Evolutionary conservation across 2,329 filamentous ascomycete species (phyloP), one percentile per base, ranked within the genome.

Genomic region (Aspergillus sp.): DNA sequence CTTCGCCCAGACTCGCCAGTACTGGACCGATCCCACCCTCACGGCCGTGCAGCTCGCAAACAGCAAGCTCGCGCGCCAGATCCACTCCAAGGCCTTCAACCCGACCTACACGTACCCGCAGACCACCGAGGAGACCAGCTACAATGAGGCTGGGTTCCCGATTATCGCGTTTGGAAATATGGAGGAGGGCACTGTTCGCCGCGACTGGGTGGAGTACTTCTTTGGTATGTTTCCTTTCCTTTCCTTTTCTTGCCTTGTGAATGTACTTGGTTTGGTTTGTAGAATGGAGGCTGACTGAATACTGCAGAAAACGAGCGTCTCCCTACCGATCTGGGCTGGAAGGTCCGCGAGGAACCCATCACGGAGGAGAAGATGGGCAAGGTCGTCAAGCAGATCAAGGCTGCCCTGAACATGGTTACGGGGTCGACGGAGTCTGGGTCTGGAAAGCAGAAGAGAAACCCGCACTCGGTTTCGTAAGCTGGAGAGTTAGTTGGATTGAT

Each of bases 11-110:
- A 64, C 63, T 8, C 51, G 53, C 15, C 20, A 75, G 79, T 84
- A 79, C 69, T 85, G 80, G 79, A 80, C 76, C 0, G 70, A 56
- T 0, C 66, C 73, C 3, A 68, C 72, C 17, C 64, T 84, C 30
- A 69, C 74, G 20, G 66, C 76, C 1, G 56, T 75, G 3, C 75
- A 76, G 68, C 66, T 79, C 3, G 81, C 81, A 56, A 79, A 80
- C 57, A 74, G 75, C 61, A 79, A 81, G 56, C 50, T 80, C 0
- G 76, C 72, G 1, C 77, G 81, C 6, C 75, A 80, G 46, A 61
- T 78, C 54, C 71, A 72, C 15, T 82, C 79, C 2, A 73, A 73
- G 22, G 73, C 79, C 0, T 75, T 65, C 49, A 84, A 84, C 62
- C 80, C 82, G 0, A 73, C 71, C 0, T 84, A 82, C 64, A 75